These are phyloP conservation scores for Cercospora zeae-maydis DNA, from an alignment of 2,329 filamentous ascomycete species.

Conservation along the genomic window DNA sequence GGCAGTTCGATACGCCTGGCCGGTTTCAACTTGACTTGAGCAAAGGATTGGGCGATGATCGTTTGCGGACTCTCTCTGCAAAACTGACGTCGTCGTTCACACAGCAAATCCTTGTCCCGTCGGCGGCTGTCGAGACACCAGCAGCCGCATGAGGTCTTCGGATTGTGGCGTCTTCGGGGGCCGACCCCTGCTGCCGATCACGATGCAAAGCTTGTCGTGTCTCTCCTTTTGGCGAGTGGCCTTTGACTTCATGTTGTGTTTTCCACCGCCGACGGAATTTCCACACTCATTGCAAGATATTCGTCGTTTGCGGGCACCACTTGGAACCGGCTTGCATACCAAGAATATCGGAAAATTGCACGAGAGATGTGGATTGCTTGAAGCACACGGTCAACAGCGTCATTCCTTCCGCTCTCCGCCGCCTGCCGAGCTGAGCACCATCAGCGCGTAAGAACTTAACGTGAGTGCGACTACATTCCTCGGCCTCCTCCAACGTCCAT, in stretches of 20 bases:
- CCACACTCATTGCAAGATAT: not conserved
- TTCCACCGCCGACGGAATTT: not conserved
- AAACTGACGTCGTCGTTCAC: not conserved
- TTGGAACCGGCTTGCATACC: not conserved
- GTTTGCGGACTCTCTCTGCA: not conserved
- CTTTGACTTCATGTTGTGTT: conserved; percentile 5
- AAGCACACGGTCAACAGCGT: conserved; percentile 8
- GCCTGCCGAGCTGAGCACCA: conserved; percentile 1
- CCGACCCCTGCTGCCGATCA: conserved; percentile 8
- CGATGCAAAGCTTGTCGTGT: conserved; percentile 4
- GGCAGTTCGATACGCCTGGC: not conserved
- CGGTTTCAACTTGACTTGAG: too few species aligned
- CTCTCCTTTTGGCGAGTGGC: conserved; percentile 5
- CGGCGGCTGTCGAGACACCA: not conserved
- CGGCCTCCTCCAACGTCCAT: not conserved
- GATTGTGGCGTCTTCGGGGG: not conserved
- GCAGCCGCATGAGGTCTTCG: not conserved
- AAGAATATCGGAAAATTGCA: not conserved
- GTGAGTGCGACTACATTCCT: conserved; percentile 9
- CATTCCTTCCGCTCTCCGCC: conserved; percentile 16
- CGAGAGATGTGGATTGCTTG: not conserved
- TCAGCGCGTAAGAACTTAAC: conserved; percentile 1
- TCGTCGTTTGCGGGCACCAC: not conserved
- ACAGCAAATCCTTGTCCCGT: not conserved
- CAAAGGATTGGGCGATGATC: too few species aligned